phyloP scores from a whole-genome alignment of 768 basidiomycete species.

The Rhodotorula taiwanensis region DNA sequence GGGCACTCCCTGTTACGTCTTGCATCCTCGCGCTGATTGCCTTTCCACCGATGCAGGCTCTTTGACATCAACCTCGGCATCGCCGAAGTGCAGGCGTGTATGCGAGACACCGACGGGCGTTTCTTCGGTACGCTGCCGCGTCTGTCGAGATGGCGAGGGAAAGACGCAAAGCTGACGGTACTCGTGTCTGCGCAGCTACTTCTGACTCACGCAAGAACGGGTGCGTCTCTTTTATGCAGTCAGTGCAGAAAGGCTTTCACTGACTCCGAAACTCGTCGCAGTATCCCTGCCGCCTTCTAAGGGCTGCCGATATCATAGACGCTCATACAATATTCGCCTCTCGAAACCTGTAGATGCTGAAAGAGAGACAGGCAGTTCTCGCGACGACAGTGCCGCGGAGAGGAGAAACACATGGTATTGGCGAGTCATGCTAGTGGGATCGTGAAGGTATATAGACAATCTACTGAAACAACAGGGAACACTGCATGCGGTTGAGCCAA shows the following conservation, averaged over 20 bases:
- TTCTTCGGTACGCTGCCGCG: conserved; percentile 20
- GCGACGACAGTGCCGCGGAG: no score
- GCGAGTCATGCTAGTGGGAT: no score
- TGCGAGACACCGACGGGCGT: conserved; percentile 10
- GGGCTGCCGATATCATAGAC: not conserved
- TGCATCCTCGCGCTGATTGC: not conserved
- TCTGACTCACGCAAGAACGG: conserved; percentile 36
- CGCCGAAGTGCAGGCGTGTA: conserved; percentile 62
- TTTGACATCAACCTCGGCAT: conserved; percentile 64
- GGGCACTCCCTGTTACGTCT: not conserved
- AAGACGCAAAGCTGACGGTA: no score
- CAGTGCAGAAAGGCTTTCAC: no score
- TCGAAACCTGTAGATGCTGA: not conserved
- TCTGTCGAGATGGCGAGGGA: no score
- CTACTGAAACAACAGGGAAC: not conserved
- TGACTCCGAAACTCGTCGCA: not conserved
- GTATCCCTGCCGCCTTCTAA: conserved; percentile 23
- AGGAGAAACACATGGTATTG: no score
- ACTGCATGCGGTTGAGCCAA: no score
- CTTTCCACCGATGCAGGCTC: conserved; percentile 45
- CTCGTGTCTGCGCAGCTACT: not conserved
- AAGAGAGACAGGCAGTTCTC: not conserved
- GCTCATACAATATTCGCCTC: no score
- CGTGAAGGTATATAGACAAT: no score
- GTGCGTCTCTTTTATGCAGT: not conserved